Base-by-base conservation (phyloP, 257 asterid genomes). In the Galeopsis tetrahit region DNA sequence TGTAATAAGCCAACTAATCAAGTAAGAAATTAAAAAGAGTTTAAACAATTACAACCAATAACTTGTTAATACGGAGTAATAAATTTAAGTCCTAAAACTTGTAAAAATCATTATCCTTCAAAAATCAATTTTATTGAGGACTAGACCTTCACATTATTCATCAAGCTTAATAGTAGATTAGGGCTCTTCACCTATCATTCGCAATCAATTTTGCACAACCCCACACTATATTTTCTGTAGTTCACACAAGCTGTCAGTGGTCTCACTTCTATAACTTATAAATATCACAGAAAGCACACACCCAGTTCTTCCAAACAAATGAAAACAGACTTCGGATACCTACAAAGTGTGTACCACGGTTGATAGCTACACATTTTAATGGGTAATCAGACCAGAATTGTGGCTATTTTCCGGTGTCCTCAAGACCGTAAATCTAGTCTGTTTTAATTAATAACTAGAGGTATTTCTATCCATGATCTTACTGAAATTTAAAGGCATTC, bases 391-490 rank as follows among this genome's bases (percentile, higher is more conserved):
- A 35, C 42, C 66, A 60, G 43, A 15, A 13, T 33, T 59, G 10
- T 34, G 43, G 44, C 44, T 36, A 10, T n/a, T 35, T 35, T 31
- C 31, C 31, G 5, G 28, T 60, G 35, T 35, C 28, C 42, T 10
- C 21, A 4, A 11, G 43, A 33, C 48, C 9, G 7, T 36, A 9
- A 36, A 13, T 7, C 48, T 14, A 62, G 48, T 38, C 51, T 39
- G 13, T 14, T 60, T n/a, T 38, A 38, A 62, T 7, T n/a, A 36
- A 14, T 55, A 7, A 17, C 51, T 38, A 34, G 14, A 14, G 68
- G 68, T 61, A 35, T 35, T 39, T 34, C 49, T 62, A 62, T 69
- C 62, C 49, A 15, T 51, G 60, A 60, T 34, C 74, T 28, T 55
- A 69, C 15, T 21, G 66, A 38, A 17, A 56, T 11, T 55, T 39